Evolutionary conservation across 1,139 yeast genomes (phyloP), one percentile per base, ranked within the genome.

Genomic region (Tardiomyces depauwii): DNA sequence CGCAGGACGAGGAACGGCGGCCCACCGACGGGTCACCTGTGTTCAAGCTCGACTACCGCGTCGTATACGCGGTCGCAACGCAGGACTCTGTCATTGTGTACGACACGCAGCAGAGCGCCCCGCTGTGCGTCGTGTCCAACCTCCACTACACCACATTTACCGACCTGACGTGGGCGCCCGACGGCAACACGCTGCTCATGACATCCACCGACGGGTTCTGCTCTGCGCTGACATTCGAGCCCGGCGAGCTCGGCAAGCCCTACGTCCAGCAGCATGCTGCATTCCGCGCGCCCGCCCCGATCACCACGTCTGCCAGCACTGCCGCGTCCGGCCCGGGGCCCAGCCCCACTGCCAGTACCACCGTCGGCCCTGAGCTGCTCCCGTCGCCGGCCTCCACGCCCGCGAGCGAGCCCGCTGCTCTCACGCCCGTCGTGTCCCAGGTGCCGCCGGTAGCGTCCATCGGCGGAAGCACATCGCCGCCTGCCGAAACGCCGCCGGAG

Each of bases 141-240:
- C 68, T 91, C 45, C 98, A 91, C 61, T 88, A 88, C 59, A 82
- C 93, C 2, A 78, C 94, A 0, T 74, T 91, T 39, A 89, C 98
- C 0, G 98, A 91, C 60, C 61, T 89, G 45, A 67, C 82, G 11
- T 93, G 98, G 98, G 75, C 84, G 40, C 65, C 68, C 2, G 87
- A 84, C 60, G 98, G 97, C 0, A 65, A 66, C n/a, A 67, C 76
- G 16, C 64, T 91, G 25, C 68, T 89, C 52, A 73, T 83, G 30
- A 78, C 95, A n/a, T 85, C 96, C 0, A 83, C 95, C 0, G 99
- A 93, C 63, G 98, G 98, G 19, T 89, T 87, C 58, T 85, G 96
- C 56, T 83, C 96, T 0, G 73, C 74, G 39, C 63, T 87, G 2
- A 63, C 67, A 5, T 77, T 85, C 48, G 74, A 72, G 2, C 60